phyloP scores from a whole-genome alignment of 768 basidiomycete species.

The Xerocomus spinulosus region DNA sequence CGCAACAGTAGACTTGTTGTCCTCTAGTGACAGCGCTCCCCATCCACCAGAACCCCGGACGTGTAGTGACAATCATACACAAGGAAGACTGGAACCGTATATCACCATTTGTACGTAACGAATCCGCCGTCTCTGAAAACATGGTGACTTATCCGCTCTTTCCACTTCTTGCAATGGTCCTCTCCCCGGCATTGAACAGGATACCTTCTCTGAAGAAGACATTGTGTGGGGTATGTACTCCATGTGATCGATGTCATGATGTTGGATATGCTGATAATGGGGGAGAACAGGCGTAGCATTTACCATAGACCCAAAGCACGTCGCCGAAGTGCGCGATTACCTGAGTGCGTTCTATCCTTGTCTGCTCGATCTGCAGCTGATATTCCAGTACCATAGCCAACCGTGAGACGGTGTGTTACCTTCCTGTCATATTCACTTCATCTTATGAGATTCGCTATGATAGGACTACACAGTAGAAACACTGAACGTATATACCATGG shows the following conservation, averaged over 20 bases:
- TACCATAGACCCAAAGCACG: conserved; percentile 73
- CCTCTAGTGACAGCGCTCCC: neutral
- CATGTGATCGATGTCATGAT: no score
- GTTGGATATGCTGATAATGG: neutral
- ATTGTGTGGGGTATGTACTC: conserved; percentile 56
- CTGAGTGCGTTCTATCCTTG: conserved; percentile 48
- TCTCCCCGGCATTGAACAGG: conserved; percentile 2
- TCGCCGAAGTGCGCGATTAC: conserved; percentile 70
- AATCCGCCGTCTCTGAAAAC: neutral
- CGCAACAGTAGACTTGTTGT: neutral
- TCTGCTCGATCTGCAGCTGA: neutral
- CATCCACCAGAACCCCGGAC: conserved; percentile 54
- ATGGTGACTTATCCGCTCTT: neutral
- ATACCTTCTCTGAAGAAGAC: conserved; percentile 18
- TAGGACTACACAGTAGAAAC: conserved; percentile 84
- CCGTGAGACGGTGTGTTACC: conserved; percentile 60
- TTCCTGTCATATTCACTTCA: neutral
- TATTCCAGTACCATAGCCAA: conserved; percentile 45
- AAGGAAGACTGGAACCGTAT: conserved; percentile 80
- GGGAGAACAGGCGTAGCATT: conserved; percentile 62
- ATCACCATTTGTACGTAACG: conserved; percentile 48
- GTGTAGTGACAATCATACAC: conserved; percentile 81
- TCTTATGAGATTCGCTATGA: neutral
- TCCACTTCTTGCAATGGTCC: neutral
- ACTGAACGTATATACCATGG: conserved; percentile 64